phyloP scores from a whole-genome alignment of 768 basidiomycete genomes.

The Austroboletus eburneus region DNA sequence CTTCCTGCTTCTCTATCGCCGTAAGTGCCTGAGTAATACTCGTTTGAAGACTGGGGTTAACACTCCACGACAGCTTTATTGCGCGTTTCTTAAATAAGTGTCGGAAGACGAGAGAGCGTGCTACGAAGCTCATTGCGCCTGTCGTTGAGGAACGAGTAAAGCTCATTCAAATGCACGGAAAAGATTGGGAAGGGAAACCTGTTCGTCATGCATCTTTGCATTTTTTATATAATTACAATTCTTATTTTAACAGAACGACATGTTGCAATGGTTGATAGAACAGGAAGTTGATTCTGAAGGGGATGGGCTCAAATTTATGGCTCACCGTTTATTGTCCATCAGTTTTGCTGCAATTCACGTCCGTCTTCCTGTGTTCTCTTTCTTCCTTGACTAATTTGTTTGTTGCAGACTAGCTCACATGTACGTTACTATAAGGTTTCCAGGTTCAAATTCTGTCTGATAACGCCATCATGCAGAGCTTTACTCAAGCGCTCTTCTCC shows the following conservation, averaged over 20 bases:
- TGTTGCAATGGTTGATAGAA: background rate
- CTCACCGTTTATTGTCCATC: background rate
- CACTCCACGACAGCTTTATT: background rate
- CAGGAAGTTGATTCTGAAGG: background rate
- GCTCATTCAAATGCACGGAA: background rate
- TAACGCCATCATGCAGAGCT: constrained; percentile 15
- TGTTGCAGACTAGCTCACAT: too few relatives aligned
- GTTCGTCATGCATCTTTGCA: background rate
- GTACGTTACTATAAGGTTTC: background rate
- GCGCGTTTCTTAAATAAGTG: background rate
- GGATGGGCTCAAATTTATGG: background rate
- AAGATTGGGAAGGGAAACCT: background rate
- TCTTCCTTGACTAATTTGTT: too few relatives aligned
- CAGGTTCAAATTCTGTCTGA: too few relatives aligned
- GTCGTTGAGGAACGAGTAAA: constrained; percentile 1
- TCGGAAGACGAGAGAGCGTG: too few relatives aligned
- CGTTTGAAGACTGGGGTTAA: too few relatives aligned
- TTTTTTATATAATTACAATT: background rate
- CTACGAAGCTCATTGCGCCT: background rate
- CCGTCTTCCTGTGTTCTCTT: background rate
- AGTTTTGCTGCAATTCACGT: background rate
- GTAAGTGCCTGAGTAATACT: constrained; percentile 14
- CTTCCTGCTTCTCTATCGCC: constrained; percentile 31
- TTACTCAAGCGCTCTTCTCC: constrained; percentile 32
- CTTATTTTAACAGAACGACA: background rate